These are phyloP conservation scores for Pascua sp. DNA, from an alignment of 1,284 basidiomycete species.

Conservation along the genomic window DNA sequence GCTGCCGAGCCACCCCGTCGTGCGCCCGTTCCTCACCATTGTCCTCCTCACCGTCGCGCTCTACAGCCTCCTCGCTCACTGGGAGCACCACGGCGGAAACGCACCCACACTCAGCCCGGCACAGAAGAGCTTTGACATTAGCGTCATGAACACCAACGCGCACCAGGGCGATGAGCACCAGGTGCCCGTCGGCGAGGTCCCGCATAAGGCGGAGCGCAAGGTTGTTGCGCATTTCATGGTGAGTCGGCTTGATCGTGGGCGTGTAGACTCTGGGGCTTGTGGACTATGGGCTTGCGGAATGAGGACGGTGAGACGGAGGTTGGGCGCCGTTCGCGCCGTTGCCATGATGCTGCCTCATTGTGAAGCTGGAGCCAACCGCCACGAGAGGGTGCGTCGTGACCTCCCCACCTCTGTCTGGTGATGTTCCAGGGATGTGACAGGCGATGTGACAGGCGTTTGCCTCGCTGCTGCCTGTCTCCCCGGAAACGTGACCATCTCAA, in stretches of 20 bases:
- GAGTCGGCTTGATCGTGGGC: conserved; percentile 5
- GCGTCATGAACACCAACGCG: not conserved
- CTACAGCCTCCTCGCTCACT: conserved; percentile 20
- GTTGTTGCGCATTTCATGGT: conserved; percentile 51
- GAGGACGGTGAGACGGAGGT: too few relatives aligned
- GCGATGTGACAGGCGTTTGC: too few relatives aligned
- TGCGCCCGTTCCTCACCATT: conserved; percentile 13
- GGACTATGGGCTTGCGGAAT: too few relatives aligned
- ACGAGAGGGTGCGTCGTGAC: too few relatives aligned
- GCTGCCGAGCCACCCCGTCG: conserved; percentile 7
- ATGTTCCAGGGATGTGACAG: too few relatives aligned
- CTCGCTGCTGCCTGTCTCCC: too few relatives aligned
- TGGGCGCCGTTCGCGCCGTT: too few relatives aligned
- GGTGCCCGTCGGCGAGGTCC: not conserved
- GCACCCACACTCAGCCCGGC: not conserved
- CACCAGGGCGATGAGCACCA: not conserved
- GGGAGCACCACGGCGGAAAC: conserved; percentile 13
- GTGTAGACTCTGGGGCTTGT: too few relatives aligned
- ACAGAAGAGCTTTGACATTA: conserved; percentile 6
- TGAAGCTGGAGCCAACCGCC: too few relatives aligned
- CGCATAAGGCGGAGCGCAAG: conserved; percentile 1
- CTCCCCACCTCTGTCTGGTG: too few relatives aligned
- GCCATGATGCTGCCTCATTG: too few relatives aligned
- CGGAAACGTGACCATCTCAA: too few relatives aligned
- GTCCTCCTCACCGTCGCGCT: conserved; percentile 11